Evolutionary conservation across 345 rosid genomes (phyloP), one percentile per base, ranked within the genome.

Genomic region (Eutrema japonicum): DNA sequence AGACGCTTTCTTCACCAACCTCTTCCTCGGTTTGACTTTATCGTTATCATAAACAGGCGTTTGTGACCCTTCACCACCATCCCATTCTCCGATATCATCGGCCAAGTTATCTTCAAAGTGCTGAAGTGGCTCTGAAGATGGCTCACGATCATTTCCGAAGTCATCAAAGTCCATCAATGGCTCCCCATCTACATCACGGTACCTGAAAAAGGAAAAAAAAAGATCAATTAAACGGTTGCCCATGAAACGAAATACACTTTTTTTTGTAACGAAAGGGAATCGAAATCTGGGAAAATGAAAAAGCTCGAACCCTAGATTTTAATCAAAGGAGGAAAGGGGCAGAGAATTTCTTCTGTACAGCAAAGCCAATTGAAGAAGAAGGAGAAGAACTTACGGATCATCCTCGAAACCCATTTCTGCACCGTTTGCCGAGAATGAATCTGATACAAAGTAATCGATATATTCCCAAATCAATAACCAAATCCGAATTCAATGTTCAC

Each of bases 161-260:
- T 88, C 93, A 35, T 92, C 97, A 77, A 72, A 92, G 81, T 95
- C 97, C 93, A 95, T 87, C 87, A 95, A 78, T 46, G 96, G 84
- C 87, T 95, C 99, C 51, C 96, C 99, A 48, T 95, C 96, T 84
- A 85, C 96, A 47, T 95, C 99, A 59, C 90, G 96, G 47, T 84
- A 84, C 73, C 99, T 95, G 78, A 27, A 52, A 4, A 42, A 18
- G 22, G 26, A 2, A 22, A 1, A 26, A 62, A n/a, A 43, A 42
- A 45, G 29, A 52, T 33, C 26, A 45, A 51, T 49, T 40, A 13
- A 42, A 59, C 36, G 16, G 50, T 49, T 32, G 4, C 67, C 76
- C 60, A 64, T 64, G 66, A 64, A n/a, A 9, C 3, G 7, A 41
- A 48, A 38, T 2, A 35, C 40, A 12, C 10, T 11, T 49, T 7